Evolutionary conservation across 345 rosid species (phyloP).

Genomic region (Euphorbia peplus): DNA sequence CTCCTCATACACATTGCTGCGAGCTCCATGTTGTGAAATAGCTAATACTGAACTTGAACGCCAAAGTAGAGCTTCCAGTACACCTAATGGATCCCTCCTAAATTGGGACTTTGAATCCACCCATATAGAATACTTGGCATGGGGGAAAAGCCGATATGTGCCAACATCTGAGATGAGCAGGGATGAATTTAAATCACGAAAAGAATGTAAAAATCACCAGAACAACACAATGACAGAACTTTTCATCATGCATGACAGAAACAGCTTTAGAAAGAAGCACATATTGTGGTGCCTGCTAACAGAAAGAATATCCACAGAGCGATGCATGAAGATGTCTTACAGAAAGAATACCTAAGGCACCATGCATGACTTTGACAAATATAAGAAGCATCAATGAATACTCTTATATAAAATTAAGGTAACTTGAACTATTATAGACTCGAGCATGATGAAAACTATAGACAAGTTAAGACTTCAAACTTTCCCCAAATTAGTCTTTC

Average conservation of each 20-base stretch:
- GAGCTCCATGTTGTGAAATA: slow-evolving; percentile 96
- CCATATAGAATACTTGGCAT: slow-evolving; percentile 80
- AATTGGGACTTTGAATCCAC: slow-evolving; percentile 97
- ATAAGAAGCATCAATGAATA: neutral
- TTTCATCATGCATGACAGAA: neutral
- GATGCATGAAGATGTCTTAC: neutral
- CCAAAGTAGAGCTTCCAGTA: slow-evolving; percentile 88
- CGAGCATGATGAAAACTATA: neutral
- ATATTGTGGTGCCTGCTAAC: neutral
- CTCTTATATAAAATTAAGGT: neutral
- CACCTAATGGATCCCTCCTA: slow-evolving; percentile 92
- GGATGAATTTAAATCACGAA: slow-evolving; percentile 12
- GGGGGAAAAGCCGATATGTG: slow-evolving; percentile 87
- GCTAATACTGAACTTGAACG: slow-evolving; percentile 80
- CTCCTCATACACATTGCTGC: slow-evolving; percentile 89
- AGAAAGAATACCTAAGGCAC: neutral
- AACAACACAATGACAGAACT: slow-evolving; percentile 1
- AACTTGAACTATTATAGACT: too few species aligned
- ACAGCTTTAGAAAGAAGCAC: neutral
- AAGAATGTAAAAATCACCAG: neutral
- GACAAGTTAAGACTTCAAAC: neutral
- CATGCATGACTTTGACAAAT: neutral
- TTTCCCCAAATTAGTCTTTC: neutral
- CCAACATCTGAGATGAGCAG: slow-evolving; percentile 64
- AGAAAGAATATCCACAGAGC: neutral